Base-by-base conservation (phyloP, 2,329 filamentous ascomycete species). In the Parasarocladium wereldwijsianum region DNA sequence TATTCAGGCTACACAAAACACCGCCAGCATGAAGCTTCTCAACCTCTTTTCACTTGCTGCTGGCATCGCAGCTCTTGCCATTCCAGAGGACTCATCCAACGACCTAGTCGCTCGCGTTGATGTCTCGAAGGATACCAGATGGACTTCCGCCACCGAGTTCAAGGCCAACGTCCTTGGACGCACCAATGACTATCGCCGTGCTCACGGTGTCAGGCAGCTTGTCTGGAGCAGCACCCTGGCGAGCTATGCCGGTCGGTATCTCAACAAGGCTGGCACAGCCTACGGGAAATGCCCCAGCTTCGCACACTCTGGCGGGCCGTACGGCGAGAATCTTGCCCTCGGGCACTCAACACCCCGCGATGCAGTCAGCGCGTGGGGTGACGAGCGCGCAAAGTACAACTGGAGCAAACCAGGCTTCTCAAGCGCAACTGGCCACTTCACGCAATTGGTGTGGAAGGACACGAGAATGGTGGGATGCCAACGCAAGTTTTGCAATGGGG, bases 251-350 rank as follows among this genome's bases (percentile, higher is more conserved):
- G 36, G 41, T 4, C 42, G 54, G 2, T 81, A 68, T 42, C 54
- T 69, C 10, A 40, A 43, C 28, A 40, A 42, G 24, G 43, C 13
- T 12, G 25, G 21, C 20, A 25, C 24, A 5, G 29, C 25, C 17
- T 17, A 13, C 15, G 16, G 39, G 33, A 39, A 44, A 34, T 68
- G 66, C 49, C 28, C 28, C 5, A 41, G 45, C 3, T 70, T 73
- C 37, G 44, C 51, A 28, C 72, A 77, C 52, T 68, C 58, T 36
- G 62, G 63, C 32, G 73, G 74, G 0, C 69, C 74, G 0, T 74
- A 73, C 37, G 80, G 80, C 42, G 80, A 86, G 54, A 86, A 85
- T 50, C 62, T 86, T 4, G 77, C 77, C 6, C 59, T 71, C 4
- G 78, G 77, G 5, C 83, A 72, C 45, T 37, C 57, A 0, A 72